A percentile compares a stretch with the other conserved stretches of the same genome.
Conservation (phyloP, 106 monocot genomes). For the Posidonia australis region DNA sequence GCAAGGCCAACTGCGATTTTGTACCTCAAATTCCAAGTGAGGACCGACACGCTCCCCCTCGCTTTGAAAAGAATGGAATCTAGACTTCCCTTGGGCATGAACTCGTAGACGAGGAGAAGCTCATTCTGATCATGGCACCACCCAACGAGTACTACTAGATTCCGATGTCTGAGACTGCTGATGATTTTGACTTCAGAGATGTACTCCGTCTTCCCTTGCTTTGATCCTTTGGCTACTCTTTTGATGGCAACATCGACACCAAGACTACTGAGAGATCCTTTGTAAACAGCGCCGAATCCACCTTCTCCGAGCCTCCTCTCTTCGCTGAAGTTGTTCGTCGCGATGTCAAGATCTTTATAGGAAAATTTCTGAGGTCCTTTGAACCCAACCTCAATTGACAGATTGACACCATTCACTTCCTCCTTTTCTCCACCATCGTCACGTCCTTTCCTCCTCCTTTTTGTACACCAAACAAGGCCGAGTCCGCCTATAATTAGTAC, state of each 20-base stretch:
- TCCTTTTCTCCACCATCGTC: neutral
- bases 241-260: conserved; percentile 12
- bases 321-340: conserved; percentile 10
- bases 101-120: no score
- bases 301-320: no score
- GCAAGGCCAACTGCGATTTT: conserved; percentile 4
- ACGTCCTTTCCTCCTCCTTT: no score
- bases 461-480: neutral
- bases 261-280: neutral
- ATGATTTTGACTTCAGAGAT: conserved; percentile 13
- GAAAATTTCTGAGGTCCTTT: conserved; percentile 6
- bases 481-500: neutral
- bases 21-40: conserved; percentile 6
- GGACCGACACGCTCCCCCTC: neutral
- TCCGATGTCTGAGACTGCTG: conserved; percentile 10
- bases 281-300: conserved; percentile 17
- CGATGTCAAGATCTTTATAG: neutral
- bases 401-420: neutral
- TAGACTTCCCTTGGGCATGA: conserved; percentile 13
- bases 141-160: conserved; percentile 15
- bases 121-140: conserved; percentile 16
- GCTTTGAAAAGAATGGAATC: conserved; percentile 5
- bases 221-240: conserved; percentile 6
- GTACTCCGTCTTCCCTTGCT: conserved; percentile 15
- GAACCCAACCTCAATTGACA: neutral